phyloP scores from a whole-genome alignment of 257 asterid genomes.

The Lycium ferocissimum region DNA sequence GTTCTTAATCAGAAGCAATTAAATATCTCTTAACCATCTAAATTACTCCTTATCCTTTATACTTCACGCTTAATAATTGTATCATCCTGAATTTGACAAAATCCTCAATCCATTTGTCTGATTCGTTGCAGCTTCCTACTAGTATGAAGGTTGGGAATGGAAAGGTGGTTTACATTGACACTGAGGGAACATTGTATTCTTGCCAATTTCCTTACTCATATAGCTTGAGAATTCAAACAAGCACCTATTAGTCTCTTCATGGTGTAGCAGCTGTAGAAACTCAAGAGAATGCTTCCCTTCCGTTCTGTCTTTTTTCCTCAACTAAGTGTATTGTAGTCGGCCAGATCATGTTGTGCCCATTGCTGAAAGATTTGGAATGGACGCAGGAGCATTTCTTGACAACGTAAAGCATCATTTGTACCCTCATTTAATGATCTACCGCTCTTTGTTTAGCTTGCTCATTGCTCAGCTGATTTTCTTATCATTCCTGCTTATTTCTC shows the following conservation, averaged over 20 bases:
- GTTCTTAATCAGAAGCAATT: conserved; percentile 27
- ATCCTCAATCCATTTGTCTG: conserved; percentile 20
- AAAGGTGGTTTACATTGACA: conserved; percentile 95
- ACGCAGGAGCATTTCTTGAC: conserved; percentile 98
- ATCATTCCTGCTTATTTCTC: neutral
- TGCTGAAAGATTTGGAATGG: conserved; percentile 99
- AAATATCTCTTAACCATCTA: neutral
- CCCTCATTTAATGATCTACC: conserved; percentile 21
- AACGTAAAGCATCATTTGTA: conserved; percentile 56
- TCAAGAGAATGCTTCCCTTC: neutral
- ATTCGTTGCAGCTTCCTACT: conserved; percentile 79
- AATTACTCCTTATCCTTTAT: neutral
- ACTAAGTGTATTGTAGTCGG: conserved; percentile 65
- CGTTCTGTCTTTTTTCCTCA: conserved; percentile 39
- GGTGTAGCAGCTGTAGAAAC: neutral
- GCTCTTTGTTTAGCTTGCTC: neutral
- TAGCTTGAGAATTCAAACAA: neutral
- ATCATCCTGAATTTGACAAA: neutral
- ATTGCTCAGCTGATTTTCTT: conserved; percentile 16
- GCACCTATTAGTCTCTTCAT: neutral
- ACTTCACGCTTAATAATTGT: neutral
- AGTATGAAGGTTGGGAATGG: conserved; percentile 97
- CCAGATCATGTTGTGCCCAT: conserved; percentile 95
- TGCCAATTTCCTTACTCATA: conserved; percentile 26
- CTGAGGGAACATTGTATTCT: conserved; percentile 99